phyloP scores from a whole-genome alignment of 139 green algal species.

The Parachlorella kessleri region DNA sequence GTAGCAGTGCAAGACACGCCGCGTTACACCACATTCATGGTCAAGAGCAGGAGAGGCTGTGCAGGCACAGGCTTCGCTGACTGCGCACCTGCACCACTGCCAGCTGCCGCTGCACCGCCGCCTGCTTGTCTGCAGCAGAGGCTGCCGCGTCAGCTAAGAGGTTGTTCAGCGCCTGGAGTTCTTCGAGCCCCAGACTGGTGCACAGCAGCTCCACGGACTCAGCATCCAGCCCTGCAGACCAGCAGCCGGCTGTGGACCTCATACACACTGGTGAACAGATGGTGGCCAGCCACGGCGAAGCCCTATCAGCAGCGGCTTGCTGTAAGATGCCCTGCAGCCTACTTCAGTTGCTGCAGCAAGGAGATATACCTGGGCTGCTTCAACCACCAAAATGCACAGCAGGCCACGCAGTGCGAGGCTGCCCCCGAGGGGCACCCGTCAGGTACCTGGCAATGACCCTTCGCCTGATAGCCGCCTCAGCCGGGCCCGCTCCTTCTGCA shows the following conservation, averaged over 20 bases:
- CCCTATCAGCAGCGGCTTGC: too few relatives aligned
- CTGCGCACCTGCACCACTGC: conserved; percentile 1
- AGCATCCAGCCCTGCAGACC: conserved; percentile 18
- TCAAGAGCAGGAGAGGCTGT: too few relatives aligned
- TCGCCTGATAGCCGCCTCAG: conserved; percentile 52
- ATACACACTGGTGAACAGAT: too few relatives aligned
- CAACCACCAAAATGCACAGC: too few relatives aligned
- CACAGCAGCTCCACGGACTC: conserved; percentile 72
- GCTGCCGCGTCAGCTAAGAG: conserved; percentile 28
- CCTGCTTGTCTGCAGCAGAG: conserved; percentile 10
- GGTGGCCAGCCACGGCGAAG: too few relatives aligned
- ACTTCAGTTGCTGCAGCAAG: too few relatives aligned
- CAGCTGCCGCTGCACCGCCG: conserved; percentile 10
- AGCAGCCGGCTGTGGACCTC: too few relatives aligned
- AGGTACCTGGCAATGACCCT: neutral
- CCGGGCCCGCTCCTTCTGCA: conserved; percentile 82
- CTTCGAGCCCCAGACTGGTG: conserved; percentile 44
- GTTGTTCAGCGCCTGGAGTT: conserved; percentile 47
- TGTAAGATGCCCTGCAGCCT: too few relatives aligned
- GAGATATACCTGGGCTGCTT: too few relatives aligned
- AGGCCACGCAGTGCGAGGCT: neutral
- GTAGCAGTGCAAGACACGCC: too few relatives aligned
- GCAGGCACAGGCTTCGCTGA: too few relatives aligned
- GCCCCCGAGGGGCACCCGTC: neutral
- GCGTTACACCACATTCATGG: too few relatives aligned